phyloP scores from a whole-genome alignment of 2,329 filamentous ascomycete genomes.

The Pseudopithomyces maydicus region DNA sequence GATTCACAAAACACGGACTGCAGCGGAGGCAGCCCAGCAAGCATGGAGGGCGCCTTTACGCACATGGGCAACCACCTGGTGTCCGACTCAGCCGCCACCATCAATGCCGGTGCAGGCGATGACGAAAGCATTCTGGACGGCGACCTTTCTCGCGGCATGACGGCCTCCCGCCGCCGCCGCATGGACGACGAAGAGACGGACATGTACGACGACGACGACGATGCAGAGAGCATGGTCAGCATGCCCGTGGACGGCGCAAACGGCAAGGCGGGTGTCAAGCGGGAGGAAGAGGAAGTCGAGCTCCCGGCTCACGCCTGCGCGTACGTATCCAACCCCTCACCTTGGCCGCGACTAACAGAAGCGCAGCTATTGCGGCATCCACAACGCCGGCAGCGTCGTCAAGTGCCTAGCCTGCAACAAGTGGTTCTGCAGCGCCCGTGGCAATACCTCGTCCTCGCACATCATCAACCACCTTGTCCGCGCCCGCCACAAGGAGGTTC shows the following conservation, averaged over 20 bases:
- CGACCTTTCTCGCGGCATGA: constrained; percentile 62
- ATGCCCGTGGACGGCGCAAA: constrained; percentile 77
- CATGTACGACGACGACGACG: constrained; percentile 80
- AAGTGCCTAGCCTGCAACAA: constrained; percentile 96
- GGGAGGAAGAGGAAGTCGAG: constrained; percentile 82
- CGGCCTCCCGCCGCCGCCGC: constrained; percentile 65
- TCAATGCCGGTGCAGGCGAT: constrained; percentile 87
- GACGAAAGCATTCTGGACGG: constrained; percentile 83
- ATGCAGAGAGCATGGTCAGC: constrained; percentile 74
- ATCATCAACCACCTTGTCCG: constrained; percentile 98
- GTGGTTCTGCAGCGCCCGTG: constrained; percentile 98
- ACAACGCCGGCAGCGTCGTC: constrained; percentile 92
- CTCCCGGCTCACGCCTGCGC: constrained; percentile 94
- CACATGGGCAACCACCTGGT: constrained; percentile 86
- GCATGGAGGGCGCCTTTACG: constrained; percentile 86
- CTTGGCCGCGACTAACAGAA: background rate
- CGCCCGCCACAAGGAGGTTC: constrained; percentile 97
- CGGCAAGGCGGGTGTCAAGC: constrained; percentile 56
- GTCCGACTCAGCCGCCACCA: constrained; percentile 81
- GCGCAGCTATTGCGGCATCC: constrained; percentile 89
- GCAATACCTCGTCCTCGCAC: constrained; percentile 94
- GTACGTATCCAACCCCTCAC: constrained; percentile 53
- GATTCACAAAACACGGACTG: constrained; percentile 11
- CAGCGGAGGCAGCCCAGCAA: constrained; percentile 14
- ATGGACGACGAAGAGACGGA: constrained; percentile 85